These are phyloP conservation scores for Coniochaeta sp. DNA, from an alignment of 2,329 filamentous ascomycete species.

Conservation along the genomic window DNA sequence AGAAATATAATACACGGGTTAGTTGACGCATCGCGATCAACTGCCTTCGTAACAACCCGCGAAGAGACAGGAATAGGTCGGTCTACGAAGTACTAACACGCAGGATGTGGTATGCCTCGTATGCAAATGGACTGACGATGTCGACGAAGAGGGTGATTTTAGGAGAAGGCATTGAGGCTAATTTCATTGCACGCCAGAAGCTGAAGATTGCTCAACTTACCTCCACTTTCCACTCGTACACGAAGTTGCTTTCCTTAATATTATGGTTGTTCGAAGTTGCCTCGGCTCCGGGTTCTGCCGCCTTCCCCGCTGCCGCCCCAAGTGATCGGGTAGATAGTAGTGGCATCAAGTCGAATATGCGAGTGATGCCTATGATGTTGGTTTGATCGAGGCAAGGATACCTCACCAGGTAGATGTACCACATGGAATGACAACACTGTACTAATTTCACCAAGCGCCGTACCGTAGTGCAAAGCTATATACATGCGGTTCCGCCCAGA, in stretches of 20 bases:
- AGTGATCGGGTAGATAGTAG: too few species aligned
- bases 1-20: not conserved
- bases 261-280: too few species aligned
- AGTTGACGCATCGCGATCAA: not conserved
- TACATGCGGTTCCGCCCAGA: not conserved
- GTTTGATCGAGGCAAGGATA: too few species aligned
- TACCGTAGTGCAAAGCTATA: not conserved
- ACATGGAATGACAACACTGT: too few species aligned
- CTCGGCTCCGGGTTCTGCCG: not conserved
- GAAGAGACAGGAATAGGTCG: too few species aligned
- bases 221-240: not conserved
- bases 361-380: too few species aligned
- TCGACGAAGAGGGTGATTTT: conserved; percentile 31
- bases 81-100: conserved; percentile 18
- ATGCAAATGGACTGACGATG: conserved; percentile 30
- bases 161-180: conserved; percentile 10
- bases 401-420: too few species aligned
- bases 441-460: not conserved
- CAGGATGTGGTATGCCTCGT: conserved; percentile 28
- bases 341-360: too few species aligned
- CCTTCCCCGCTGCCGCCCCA: not conserved
- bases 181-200: not conserved
- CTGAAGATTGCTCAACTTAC: too few species aligned
- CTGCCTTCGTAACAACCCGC: too few species aligned
- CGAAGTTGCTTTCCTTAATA: not conserved